Evolutionary conservation across 768 basidiomycete species (phyloP), one percentile per base, ranked within the genome.

Genomic region (Glaciozyma antarctica): DNA sequence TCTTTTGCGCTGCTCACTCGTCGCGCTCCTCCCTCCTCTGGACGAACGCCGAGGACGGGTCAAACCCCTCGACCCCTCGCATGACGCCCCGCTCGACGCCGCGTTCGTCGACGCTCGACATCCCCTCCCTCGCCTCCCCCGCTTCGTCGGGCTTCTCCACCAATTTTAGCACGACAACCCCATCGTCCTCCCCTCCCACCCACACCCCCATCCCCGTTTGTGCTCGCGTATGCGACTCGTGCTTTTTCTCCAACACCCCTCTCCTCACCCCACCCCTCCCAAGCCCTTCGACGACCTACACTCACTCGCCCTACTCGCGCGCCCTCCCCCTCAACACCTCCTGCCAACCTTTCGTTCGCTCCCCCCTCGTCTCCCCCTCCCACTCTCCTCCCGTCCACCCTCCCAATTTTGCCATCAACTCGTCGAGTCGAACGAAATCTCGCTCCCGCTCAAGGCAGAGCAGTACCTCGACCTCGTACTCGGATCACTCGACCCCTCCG

Each of bases 1-100:
- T 70, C 43, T 70, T 61, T 63, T 70, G 69, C 28, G 59, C 57
- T 0, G 8, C 60, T 19, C 69, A 70, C 54, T 70, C 69, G 65
- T 66, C 69, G 7, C 49, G 65, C 7, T 60, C 62, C 22, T 66
- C 69, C 21, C 61, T 66, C 30, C 69, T 70, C 15, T 70, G 69
- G 69, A 60, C 62, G 0, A 28, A 62, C 7, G 10, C 16, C 22
- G 63, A 48, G 17, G 68, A 63, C 28, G 43, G 43, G 26, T 3
- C 16, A 1, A 24, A 16, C 13, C 62, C 66, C 3, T 45, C 63
- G 10, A 26, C 21, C 3, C 44, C 63, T 15, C 26, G 9, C 3
- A 61, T 43, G 5, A 70, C 69, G 5, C 69, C 69, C 13, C 62
- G 65, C 41, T 49, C 44, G 10, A 70, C 69, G 8, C 69, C 69